Conservation (phyloP, 2,329 filamentous ascomycete species). For the Pestalotiopsis sp. region DNA sequence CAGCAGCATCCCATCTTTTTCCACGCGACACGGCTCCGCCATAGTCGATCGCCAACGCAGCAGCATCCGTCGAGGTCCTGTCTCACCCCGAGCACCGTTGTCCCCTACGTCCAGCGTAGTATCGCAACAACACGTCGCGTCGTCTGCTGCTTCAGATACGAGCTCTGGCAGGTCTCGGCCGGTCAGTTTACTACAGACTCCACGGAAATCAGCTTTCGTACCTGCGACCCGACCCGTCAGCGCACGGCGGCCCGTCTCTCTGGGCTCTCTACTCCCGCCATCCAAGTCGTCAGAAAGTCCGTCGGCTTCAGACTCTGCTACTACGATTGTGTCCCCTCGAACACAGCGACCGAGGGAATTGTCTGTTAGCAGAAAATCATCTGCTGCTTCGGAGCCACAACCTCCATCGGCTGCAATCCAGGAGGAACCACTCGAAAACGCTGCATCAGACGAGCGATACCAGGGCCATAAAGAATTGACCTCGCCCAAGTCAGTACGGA, state of each 20-base stretch:
- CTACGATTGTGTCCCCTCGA: slow-evolving; percentile 32
- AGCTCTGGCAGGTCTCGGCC: slow-evolving; percentile 36
- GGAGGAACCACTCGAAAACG: slow-evolving; percentile 26
- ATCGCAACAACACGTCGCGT: slow-evolving; percentile 30
- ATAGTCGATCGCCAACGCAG: slow-evolving; percentile 16
- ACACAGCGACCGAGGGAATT: slow-evolving; percentile 41
- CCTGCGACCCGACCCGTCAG: slow-evolving; percentile 26
- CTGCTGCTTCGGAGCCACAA: slow-evolving; percentile 8
- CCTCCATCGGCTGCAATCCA: slow-evolving; percentile 19
- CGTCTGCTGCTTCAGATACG: slow-evolving; percentile 37
- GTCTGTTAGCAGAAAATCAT: slow-evolving; percentile 35
- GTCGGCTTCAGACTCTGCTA: slow-evolving; percentile 29
- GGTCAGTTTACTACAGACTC: slow-evolving; percentile 37
- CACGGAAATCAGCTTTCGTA: slow-evolving; percentile 26
- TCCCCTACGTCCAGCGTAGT: slow-evolving; percentile 26
- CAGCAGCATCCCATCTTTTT: slow-evolving; percentile 20
- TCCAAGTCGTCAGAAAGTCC: slow-evolving; percentile 18
- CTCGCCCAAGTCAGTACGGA: slow-evolving; percentile 46
- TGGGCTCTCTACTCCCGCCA: slow-evolving; percentile 31
- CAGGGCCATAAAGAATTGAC: slow-evolving; percentile 51
- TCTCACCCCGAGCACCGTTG: slow-evolving; percentile 25
- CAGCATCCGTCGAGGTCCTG: slow-evolving; percentile 26
- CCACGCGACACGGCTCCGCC: slow-evolving; percentile 23
- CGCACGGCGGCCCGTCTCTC: slow-evolving; percentile 39
- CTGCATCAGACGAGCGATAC: slow-evolving; percentile 36